A percentile compares a stretch with the other conserved stretches of the same genome.
Evolutionary conservation across 345 rosid species (phyloP).

Genomic region (Citrus mangshanensis): DNA sequence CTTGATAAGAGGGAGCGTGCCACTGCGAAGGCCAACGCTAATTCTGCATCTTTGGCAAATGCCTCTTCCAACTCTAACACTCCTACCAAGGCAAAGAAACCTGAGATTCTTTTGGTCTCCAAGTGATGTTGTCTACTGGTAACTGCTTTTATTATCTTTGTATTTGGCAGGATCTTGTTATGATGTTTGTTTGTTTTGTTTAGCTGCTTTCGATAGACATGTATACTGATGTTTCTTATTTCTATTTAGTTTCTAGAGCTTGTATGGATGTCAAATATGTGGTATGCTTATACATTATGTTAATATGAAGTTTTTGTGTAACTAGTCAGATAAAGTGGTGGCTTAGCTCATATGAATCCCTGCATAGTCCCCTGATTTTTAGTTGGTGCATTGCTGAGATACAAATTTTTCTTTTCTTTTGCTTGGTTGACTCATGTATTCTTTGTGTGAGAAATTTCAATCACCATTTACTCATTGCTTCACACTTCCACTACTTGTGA

Average conservation of each 20-base stretch:
- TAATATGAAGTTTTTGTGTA: not conserved
- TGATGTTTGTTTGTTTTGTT: not conserved
- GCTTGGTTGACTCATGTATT: not conserved
- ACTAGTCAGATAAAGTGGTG: not conserved
- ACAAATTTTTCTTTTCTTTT: not conserved
- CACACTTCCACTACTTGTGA: not conserved
- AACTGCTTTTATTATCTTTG: not conserved
- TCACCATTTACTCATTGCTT: not conserved
- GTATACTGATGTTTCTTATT: not conserved
- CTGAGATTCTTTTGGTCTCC: constrained; percentile 79
- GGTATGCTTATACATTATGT: not conserved
- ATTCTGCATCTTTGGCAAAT: constrained; percentile 24
- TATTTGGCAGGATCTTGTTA: not conserved
- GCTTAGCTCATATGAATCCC: not conserved
- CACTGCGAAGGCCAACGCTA: constrained; percentile 38
- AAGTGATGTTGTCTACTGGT: constrained; percentile 56
- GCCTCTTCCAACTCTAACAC: constrained; percentile 72
- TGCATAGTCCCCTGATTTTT: not conserved
- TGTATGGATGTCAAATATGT: not conserved
- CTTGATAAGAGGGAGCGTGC: constrained; percentile 70
- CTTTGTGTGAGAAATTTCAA: too few relatives aligned
- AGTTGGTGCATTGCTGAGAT: not conserved
- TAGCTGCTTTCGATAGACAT: not conserved
- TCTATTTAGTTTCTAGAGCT: not conserved
- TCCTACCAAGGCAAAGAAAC: constrained; percentile 78